Base-by-base conservation (phyloP, 148 eudicot genomes). In the Amaranthus palmeri region DNA sequence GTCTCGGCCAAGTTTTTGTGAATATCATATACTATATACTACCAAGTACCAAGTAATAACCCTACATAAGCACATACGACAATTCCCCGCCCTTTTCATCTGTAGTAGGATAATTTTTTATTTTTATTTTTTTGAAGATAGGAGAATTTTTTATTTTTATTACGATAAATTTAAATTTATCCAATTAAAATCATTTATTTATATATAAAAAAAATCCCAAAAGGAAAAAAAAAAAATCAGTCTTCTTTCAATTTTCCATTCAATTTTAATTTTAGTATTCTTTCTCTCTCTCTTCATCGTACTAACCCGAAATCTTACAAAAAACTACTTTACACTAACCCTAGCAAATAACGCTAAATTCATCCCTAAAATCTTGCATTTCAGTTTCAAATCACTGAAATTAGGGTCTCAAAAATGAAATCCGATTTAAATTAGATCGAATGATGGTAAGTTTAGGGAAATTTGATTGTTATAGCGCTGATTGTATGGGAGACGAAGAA, bases 401-500 rank as follows among this genome's bases (percentile, higher is more conserved):
- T 52, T 62, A 47, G 18, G 36, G 57, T 12, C 7, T 4, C n/a
- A 70, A 72, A 71, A 36, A 78, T 78, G 81, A 73, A 67, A 45
- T 69, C 73, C 25, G 54, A 67, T 68, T 73, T 53, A 13, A 61
- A 68, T 44, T 61, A 8, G 64, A 67, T 73, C 81, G 56, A 78
- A 74, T 78, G 69, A 78, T 78, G 81, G 58, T 78, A 68, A 68
- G 42, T 72, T 15, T 68, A 61, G 51, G 45, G 47, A 13, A 51
- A 58, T 17, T 15, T 47, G 67, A 68, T 72, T 68, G 51, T 61
- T 41, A 45, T 65, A 48, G 50, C 18, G 49, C 40, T 54, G 65
- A 51, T 81, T 83, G 75, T 70, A 83, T 81, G 85, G 87, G 75
- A 62, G 67, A 25, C 36, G 17, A 55, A 56, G 68, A 76, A 57